A percentile compares a stretch with the other conserved stretches of the same genome.
These are phyloP conservation scores for Hansenula sp. DNA, from an alignment of 1,139 yeast species.

Conservation along the genomic window DNA sequence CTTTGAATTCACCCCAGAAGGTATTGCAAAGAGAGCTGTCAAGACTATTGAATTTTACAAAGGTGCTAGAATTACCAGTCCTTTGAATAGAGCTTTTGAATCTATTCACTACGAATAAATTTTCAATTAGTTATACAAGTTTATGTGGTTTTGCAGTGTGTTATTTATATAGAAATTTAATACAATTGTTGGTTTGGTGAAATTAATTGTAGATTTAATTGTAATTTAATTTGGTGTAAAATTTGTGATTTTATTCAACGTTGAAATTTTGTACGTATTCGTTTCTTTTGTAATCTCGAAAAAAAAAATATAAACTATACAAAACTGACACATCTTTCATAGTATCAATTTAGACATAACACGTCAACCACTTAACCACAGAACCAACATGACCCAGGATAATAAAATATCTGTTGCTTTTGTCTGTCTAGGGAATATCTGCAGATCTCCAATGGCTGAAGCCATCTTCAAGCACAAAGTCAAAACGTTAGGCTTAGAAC, in stretches of 20 bases:
- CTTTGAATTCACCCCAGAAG: slow-evolving; percentile 92
- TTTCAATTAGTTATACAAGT: background rate
- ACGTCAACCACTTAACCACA: background rate
- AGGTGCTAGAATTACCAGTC: slow-evolving; percentile 69
- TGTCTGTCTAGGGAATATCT: slow-evolving; percentile 89
- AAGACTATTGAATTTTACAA: slow-evolving; percentile 81
- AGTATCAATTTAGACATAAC: too few relatives aligned
- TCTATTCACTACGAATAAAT: slow-evolving; percentile 13
- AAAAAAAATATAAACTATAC: too few relatives aligned
- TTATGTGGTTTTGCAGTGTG: background rate
- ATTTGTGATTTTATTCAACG: too few relatives aligned
- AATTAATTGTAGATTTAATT: too few relatives aligned
- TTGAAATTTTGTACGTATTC: too few relatives aligned
- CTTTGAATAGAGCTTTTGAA: slow-evolving; percentile 71
- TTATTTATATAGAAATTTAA: background rate
- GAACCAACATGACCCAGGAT: slow-evolving; percentile 1
- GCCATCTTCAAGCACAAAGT: slow-evolving; percentile 77
- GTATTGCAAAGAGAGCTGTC: slow-evolving; percentile 81
- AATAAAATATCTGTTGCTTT: slow-evolving; percentile 65
- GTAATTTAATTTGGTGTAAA: too few relatives aligned
- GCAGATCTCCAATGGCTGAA: slow-evolving; percentile 99
- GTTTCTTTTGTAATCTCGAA: too few relatives aligned
- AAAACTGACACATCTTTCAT: too few relatives aligned
- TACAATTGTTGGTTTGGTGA: too few relatives aligned
- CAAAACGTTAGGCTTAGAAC: slow-evolving; percentile 36